phyloP scores from a whole-genome alignment of 768 basidiomycete species.

The Termitomyces heimii region DNA sequence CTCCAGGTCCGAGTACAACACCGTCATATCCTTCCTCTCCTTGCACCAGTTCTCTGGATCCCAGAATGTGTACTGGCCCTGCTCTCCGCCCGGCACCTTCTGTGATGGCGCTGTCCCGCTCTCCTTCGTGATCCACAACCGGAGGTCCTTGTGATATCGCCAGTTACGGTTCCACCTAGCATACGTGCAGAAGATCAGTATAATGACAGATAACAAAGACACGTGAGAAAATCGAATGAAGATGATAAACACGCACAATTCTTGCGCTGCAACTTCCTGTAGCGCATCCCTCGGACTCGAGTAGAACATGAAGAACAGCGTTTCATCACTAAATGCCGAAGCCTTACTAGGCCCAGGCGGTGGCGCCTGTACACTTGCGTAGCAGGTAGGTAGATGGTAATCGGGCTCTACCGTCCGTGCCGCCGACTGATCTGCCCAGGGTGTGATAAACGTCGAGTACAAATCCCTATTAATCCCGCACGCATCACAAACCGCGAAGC shows the following conservation, averaged over 20 bases:
- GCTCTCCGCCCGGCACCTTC: constrained; percentile 77
- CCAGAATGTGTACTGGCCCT: constrained; percentile 89
- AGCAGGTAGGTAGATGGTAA: constrained; percentile 86
- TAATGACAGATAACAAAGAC: background rate
- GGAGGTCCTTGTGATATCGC: constrained; percentile 92
- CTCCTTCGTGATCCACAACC: constrained; percentile 84
- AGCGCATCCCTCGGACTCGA: constrained; percentile 85
- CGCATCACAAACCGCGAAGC: constrained; percentile 9
- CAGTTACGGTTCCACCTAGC: constrained; percentile 88
- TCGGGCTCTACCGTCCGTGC: constrained; percentile 87
- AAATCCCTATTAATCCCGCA: constrained; percentile 49
- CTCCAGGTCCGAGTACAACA: constrained; percentile 68
- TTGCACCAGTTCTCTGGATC: constrained; percentile 76
- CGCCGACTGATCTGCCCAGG: constrained; percentile 90
- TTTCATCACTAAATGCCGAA: constrained; percentile 88
- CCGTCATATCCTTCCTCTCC: constrained; percentile 72
- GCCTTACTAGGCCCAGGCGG: constrained; percentile 80
- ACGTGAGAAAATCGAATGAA: background rate
- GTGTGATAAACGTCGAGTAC: constrained; percentile 92
- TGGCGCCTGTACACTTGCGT: constrained; percentile 80
- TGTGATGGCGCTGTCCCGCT: constrained; percentile 68
- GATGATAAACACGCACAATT: constrained; percentile 64
- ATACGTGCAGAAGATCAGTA: constrained; percentile 4
- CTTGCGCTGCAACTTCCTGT: constrained; percentile 92
- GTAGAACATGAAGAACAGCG: constrained; percentile 98